Evolutionary conservation across 164 flowering plant genomes (phyloP).

Genomic region (Sextonia rubra): DNA sequence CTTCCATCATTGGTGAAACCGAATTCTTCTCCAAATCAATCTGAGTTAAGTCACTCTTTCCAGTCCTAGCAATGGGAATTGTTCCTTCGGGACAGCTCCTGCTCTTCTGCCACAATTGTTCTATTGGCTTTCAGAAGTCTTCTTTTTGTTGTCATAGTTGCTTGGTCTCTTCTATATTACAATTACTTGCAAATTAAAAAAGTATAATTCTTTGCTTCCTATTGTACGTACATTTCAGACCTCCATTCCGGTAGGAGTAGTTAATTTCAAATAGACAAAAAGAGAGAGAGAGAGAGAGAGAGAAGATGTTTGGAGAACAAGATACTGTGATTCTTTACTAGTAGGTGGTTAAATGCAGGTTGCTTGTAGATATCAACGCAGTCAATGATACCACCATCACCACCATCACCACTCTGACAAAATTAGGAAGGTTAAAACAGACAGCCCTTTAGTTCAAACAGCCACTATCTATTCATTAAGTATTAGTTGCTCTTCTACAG

Average conservation of each 20-base stretch:
- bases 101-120: conserved; percentile 44
- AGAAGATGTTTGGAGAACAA: too few species aligned
- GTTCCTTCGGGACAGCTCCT: conserved; percentile 59
- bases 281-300: too few species aligned
- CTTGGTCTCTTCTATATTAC: not conserved
- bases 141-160: not conserved
- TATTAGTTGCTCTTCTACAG: too few species aligned
- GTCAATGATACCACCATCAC: conserved; percentile 3
- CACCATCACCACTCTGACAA: not conserved
- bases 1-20: not conserved
- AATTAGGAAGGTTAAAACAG: too few species aligned
- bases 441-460: too few species aligned
- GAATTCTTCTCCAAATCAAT: not conserved
- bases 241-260: too few species aligned
- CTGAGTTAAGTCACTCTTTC: not conserved
- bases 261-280: too few species aligned
- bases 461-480: too few species aligned
- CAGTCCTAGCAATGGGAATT: conserved; percentile 39
- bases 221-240: too few species aligned
- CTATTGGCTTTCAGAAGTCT: not conserved
- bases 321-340: conserved; percentile 6
- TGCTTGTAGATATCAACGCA: conserved; percentile 10
- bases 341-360: conserved; percentile 3
- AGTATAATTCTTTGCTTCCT: too few species aligned
- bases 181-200: not conserved